Evolutionary conservation across 164 flowering plant species (phyloP).

Genomic region (Tinospora cordifolia): DNA sequence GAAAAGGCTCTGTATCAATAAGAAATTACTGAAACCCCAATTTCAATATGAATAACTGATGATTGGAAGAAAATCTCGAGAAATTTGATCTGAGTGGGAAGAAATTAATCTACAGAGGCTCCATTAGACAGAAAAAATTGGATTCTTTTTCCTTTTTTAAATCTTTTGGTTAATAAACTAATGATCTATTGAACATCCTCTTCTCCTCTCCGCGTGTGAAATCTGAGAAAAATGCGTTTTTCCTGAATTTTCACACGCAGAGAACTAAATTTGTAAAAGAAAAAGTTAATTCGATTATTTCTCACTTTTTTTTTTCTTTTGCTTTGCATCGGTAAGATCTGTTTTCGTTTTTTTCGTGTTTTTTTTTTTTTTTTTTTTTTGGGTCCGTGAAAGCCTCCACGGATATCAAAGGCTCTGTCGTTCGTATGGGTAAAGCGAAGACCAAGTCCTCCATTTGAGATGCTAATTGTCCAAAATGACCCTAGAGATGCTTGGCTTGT

Average conservation of each 20-base stretch:
- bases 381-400: conserved; percentile 1
- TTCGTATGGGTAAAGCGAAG: not conserved
- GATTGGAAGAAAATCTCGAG: too few species aligned
- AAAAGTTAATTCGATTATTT: not conserved
- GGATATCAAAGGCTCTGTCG: conserved; percentile 4
- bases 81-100: not conserved
- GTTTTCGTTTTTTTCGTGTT: too few species aligned
- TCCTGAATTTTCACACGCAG: not conserved
- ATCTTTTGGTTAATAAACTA: not conserved
- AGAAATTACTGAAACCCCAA: too few species aligned
- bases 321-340: not conserved
- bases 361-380: not conserved
- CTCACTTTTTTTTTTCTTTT: not conserved
- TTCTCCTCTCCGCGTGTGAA: not conserved
- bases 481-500: not conserved
- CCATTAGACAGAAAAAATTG: not conserved
- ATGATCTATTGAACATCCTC: too few species aligned
- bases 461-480: not conserved
- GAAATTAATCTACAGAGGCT: not conserved
- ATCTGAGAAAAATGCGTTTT: not conserved
- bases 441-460: conserved; percentile 1
- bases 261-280: not conserved
- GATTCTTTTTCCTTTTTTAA: not conserved
- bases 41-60: too few species aligned
- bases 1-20: too few species aligned